phyloP scores from a whole-genome alignment of 441 rosid species.

The Pelargonium cotyledonis region DNA sequence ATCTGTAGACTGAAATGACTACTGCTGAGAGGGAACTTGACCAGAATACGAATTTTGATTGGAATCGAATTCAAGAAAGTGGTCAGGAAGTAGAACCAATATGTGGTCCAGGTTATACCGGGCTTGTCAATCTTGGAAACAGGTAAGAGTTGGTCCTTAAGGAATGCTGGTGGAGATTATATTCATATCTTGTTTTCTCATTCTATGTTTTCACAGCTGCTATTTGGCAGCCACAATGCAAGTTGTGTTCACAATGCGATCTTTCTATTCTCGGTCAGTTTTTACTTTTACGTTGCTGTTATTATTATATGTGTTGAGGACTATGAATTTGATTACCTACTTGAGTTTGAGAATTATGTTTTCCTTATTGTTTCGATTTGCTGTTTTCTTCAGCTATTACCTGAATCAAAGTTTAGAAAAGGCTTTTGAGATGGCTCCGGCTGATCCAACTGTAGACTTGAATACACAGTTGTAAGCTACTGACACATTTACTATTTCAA shows the following conservation, averaged over 20 bases:
- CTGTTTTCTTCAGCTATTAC: conserved; percentile 50
- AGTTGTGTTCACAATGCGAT: conserved; percentile 68
- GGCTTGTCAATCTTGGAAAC: conserved; percentile 92
- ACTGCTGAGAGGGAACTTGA: conserved; percentile 99
- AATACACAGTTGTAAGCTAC: conserved; percentile 87
- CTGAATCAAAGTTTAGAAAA: conserved; percentile 53
- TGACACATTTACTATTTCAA: conserved; percentile 16
- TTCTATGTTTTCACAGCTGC: conserved; percentile 53
- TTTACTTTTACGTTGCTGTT: not conserved
- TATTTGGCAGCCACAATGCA: conserved; percentile 99
- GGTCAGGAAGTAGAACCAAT: conserved; percentile 76
- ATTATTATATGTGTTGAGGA: not conserved
- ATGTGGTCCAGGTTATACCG: conserved; percentile 91
- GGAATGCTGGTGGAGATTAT: conserved; percentile 11
- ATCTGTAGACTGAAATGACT: conserved; percentile 88
- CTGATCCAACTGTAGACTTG: conserved; percentile 93
- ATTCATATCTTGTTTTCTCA: conserved; percentile 18
- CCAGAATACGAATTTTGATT: conserved; percentile 90
- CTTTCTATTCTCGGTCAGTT: conserved; percentile 62
- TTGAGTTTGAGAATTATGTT: not conserved
- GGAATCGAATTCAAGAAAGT: conserved; percentile 99
- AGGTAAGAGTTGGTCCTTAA: conserved; percentile 43
- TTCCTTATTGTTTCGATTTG: conserved; percentile 7
- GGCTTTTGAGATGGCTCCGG: conserved; percentile 85
- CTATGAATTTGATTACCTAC: conserved; percentile 7